A percentile compares a stretch with the other conserved stretches of the same genome.
Conservation (phyloP, 805 yeast species). For the Barnettozyma sucrosica region DNA sequence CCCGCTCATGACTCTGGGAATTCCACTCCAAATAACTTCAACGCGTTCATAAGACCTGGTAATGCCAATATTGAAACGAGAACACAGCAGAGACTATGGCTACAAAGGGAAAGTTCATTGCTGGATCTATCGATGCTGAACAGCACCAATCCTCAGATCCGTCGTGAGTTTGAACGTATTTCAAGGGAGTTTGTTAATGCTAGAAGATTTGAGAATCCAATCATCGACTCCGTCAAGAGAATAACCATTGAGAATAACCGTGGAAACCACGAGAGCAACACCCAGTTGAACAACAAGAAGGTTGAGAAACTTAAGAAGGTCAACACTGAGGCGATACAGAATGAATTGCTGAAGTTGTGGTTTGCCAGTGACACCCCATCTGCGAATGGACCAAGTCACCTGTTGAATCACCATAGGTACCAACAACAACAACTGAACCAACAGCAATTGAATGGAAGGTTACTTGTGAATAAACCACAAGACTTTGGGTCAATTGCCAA, state of each 20-base stretch:
- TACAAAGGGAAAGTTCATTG: conserved; percentile 70
- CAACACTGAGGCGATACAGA: conserved; percentile 16
- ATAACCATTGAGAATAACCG: conserved; percentile 24
- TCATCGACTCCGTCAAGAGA: conserved; percentile 56
- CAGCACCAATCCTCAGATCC: conserved; percentile 37
- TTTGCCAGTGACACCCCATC: conserved; percentile 16
- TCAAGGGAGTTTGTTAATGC: conserved; percentile 69
- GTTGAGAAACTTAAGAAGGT: conserved; percentile 7
- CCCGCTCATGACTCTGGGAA: conserved; percentile 12
- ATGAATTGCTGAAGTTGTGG: conserved; percentile 23
- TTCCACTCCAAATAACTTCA: conserved; percentile 32
- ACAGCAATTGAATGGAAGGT: conserved; percentile 10
- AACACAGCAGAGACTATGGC: conserved; percentile 81
- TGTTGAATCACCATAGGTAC: conserved; percentile 11
- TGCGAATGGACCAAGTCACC: conserved; percentile 5
- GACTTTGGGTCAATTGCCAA: neutral
- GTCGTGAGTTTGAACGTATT: conserved; percentile 74
- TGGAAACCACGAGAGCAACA: neutral
- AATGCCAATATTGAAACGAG: conserved; percentile 48
- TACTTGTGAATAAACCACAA: conserved; percentile 6
- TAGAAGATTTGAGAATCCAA: conserved; percentile 64
- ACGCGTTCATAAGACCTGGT: conserved; percentile 35
- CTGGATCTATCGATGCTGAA: conserved; percentile 40
- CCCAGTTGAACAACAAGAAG: neutral
- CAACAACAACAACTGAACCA: conserved; percentile 16